phyloP scores from a whole-genome alignment of 2,329 filamentous ascomycete species.

The Hypocrella siamensis region DNA sequence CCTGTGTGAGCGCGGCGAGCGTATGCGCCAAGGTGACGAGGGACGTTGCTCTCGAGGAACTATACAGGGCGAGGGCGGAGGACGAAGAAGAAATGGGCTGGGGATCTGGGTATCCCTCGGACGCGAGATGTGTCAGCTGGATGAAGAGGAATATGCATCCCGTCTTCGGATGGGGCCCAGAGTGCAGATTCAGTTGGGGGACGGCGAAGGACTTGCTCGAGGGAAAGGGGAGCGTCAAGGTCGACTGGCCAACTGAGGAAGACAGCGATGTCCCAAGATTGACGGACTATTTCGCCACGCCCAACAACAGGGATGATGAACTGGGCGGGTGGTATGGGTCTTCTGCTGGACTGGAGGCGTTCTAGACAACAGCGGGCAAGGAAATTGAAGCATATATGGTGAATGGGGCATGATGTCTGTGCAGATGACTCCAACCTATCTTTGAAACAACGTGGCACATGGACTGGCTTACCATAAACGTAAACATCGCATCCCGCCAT shows the following conservation, averaged over 20 bases:
- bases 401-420: no score
- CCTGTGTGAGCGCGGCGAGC: conserved; percentile 82
- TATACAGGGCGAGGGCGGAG: conserved; percentile 38
- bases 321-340: conserved; percentile 72
- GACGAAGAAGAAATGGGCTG: conserved; percentile 37
- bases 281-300: conserved; percentile 55
- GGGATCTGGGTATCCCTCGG: conserved; percentile 90
- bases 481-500: no score
- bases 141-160: conserved; percentile 77
- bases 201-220: conserved; percentile 91
- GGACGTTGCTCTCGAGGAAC: conserved; percentile 72
- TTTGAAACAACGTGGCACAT: no score
- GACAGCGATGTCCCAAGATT: conserved; percentile 53
- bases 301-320: conserved; percentile 39
- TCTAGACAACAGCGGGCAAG: no score
- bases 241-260: conserved; percentile 72
- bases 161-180: conserved; percentile 85
- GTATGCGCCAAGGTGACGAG: conserved; percentile 94
- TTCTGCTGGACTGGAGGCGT: conserved; percentile 51
- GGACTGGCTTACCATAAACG: no score
- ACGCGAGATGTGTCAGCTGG: conserved; percentile 68
- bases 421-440: no score
- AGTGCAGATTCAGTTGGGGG: conserved; percentile 91
- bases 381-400: no score
- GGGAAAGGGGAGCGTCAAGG: conserved; percentile 49